These are phyloP conservation scores for Leccinum boreale DNA, from an alignment of 768 basidiomycete species.

Conservation along the genomic window DNA sequence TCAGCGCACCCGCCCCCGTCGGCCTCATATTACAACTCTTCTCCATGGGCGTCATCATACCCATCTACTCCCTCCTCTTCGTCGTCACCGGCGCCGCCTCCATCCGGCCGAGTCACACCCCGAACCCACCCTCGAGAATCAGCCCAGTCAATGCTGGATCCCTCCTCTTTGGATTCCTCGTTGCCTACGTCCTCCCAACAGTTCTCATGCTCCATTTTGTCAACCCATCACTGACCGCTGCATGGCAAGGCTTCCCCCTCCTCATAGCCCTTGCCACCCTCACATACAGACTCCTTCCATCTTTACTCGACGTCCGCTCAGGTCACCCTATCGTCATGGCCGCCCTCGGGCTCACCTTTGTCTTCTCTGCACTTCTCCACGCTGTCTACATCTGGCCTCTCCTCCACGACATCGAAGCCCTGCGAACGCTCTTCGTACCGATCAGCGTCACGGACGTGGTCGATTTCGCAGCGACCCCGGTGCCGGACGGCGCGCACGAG, in stretches of 20 bases:
- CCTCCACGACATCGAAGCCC: neutral
- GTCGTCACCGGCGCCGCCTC: constrained; percentile 37
- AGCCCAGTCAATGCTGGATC: constrained; percentile 50
- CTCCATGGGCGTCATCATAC: constrained; percentile 42
- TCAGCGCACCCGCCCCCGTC: constrained; percentile 42
- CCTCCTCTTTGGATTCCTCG: constrained; percentile 45
- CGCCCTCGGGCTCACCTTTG: constrained; percentile 14
- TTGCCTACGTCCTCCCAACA: constrained; percentile 47
- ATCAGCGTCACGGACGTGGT: neutral
- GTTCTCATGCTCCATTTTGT: constrained; percentile 40
- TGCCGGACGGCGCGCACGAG: constrained; percentile 25
- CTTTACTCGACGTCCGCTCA: constrained; percentile 13
- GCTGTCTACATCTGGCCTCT: constrained; percentile 21
- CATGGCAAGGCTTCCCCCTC: constrained; percentile 56
- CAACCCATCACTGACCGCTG: constrained; percentile 43
- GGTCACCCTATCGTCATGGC: constrained; percentile 21
- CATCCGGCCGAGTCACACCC: neutral
- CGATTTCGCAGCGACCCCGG: neutral
- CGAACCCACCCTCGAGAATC: constrained; percentile 24
- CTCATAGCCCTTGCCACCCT: constrained; percentile 40
- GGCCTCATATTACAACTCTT: constrained; percentile 40
- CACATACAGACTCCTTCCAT: constrained; percentile 37
- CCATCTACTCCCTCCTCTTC: constrained; percentile 48
- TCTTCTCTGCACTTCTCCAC: constrained; percentile 26
- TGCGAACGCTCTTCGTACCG: constrained; percentile 17